Percentiles rank a stretch among this genome's conserved stretches.
These are phyloP conservation scores for Chaetomiaceae sp. DNA, from an alignment of 2,329 filamentous ascomycete species.

Conservation along the genomic window DNA sequence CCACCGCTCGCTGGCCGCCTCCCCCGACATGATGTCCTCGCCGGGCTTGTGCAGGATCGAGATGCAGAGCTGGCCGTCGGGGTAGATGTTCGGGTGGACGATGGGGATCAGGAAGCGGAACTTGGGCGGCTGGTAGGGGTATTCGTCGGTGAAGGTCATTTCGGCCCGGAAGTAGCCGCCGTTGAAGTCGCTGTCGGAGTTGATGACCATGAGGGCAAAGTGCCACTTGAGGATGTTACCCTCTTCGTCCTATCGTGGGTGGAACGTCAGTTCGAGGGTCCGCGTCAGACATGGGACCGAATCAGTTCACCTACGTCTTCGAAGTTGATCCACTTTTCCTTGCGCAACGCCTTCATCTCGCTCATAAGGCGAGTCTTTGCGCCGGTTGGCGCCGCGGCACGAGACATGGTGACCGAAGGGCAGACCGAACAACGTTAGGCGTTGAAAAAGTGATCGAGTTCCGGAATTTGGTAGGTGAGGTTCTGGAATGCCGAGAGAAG, in stretches of 20 bases:
- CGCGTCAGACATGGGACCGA: background rate
- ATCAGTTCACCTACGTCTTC: constrained; percentile 39
- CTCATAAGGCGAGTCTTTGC: constrained; percentile 83
- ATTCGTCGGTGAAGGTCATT: constrained; percentile 83
- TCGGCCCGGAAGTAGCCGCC: constrained; percentile 88
- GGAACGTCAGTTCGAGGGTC: background rate
- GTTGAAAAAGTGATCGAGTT: too few species aligned
- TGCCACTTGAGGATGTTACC: constrained; percentile 78
- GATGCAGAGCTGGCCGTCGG: constrained; percentile 87
- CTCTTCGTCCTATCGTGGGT: constrained; percentile 52
- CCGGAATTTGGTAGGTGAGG: too few species aligned
- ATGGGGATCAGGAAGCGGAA: constrained; percentile 79
- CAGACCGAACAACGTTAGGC: too few species aligned
- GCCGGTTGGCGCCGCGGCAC: constrained; percentile 27
- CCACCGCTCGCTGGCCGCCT: constrained; percentile 87
- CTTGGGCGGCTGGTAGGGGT: constrained; percentile 81
- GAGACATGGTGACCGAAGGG: constrained; percentile 16
- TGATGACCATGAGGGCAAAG: constrained; percentile 85
- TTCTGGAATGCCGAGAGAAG: background rate
- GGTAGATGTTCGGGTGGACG: constrained; percentile 91
- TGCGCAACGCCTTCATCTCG: constrained; percentile 74
- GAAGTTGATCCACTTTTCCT: constrained; percentile 92
- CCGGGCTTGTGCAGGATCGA: constrained; percentile 92
- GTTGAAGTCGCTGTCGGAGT: constrained; percentile 85
- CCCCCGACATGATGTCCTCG: constrained; percentile 88